Conservation (phyloP, 371 early-diverging fungal species). For the Lichtheimia ramosa region DNA sequence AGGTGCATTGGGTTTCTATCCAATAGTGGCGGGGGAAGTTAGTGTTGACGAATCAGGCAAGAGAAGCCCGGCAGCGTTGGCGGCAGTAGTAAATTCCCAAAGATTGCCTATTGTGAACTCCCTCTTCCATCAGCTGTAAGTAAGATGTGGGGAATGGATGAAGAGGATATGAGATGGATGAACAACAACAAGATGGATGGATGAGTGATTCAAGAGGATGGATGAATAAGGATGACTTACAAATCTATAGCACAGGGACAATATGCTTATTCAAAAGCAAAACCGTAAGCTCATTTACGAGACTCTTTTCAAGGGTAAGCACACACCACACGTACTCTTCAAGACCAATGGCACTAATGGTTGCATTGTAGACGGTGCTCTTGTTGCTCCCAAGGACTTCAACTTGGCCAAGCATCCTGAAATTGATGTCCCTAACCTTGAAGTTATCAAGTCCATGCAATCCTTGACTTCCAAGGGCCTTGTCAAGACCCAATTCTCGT, state of each 20-base stretch:
- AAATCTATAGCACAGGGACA: neutral
- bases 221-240: no score
- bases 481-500: conserved; percentile 97
- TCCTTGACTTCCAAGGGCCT: conserved; percentile 94
- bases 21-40: no score
- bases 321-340: neutral
- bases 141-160: no score
- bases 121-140: no score
- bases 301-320: conserved; percentile 84
- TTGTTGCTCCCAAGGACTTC: conserved; percentile 98
- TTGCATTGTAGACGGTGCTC: conserved; percentile 85
- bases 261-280: conserved; percentile 95
- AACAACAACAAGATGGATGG: no score
- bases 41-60: no score
- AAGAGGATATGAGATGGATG: no score
- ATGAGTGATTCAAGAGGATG: no score
- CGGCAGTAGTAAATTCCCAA: no score
- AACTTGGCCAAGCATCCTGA: conserved; percentile 94
- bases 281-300: conserved; percentile 96
- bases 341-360: neutral
- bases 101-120: no score
- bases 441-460: conserved; percentile 99
- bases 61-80: no score
- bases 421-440: conserved; percentile 95
- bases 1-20: no score